These are phyloP conservation scores for Ophiosphaerella herpotricha DNA, from an alignment of 2,329 filamentous ascomycete genomes.

Conservation along the genomic window DNA sequence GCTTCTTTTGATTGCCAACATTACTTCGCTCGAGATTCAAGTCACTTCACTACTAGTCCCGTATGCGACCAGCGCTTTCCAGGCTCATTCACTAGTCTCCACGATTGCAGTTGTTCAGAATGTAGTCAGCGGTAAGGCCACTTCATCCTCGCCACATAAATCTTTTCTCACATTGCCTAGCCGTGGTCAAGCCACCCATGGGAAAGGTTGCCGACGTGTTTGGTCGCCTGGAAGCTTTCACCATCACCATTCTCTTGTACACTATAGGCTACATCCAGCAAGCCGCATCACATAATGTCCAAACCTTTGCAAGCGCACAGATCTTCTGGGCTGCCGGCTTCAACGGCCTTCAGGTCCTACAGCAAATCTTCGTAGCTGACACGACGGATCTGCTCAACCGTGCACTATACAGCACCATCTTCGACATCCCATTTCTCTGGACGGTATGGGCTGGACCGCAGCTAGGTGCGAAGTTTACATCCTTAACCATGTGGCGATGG, in stretches of 20 bases:
- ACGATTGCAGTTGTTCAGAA: conserved; percentile 68
- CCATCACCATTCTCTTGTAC: conserved; percentile 59
- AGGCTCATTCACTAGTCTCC: conserved; percentile 66
- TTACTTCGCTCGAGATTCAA: conserved; percentile 69
- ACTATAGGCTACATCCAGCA: conserved; percentile 63
- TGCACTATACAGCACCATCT: conserved; percentile 62
- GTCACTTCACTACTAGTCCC: conserved; percentile 64
- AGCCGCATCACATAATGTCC: conserved; percentile 59
- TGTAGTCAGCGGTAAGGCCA: conserved; percentile 55
- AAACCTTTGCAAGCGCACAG: conserved; percentile 58
- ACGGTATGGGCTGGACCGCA: conserved; percentile 65
- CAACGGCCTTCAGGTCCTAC: conserved; percentile 63
- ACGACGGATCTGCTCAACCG: conserved; percentile 62
- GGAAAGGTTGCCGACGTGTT: conserved; percentile 67
- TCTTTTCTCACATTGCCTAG: conserved; percentile 21
- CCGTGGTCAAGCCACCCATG: conserved; percentile 65
- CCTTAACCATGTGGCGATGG: conserved; percentile 62
- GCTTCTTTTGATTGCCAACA: conserved; percentile 64
- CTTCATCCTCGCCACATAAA: not conserved
- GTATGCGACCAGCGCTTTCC: conserved; percentile 69
- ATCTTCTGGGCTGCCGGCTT: conserved; percentile 67
- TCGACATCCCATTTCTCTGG: conserved; percentile 63
- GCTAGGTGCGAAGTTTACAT: conserved; percentile 52
- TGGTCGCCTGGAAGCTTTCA: conserved; percentile 64
- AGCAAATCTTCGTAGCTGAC: conserved; percentile 69